Percentiles rank a stretch among this genome's conserved stretches.
Evolutionary conservation across 176 grass and related monocot genomes (phyloP).

Genomic region (Cenchrus purpureus): DNA sequence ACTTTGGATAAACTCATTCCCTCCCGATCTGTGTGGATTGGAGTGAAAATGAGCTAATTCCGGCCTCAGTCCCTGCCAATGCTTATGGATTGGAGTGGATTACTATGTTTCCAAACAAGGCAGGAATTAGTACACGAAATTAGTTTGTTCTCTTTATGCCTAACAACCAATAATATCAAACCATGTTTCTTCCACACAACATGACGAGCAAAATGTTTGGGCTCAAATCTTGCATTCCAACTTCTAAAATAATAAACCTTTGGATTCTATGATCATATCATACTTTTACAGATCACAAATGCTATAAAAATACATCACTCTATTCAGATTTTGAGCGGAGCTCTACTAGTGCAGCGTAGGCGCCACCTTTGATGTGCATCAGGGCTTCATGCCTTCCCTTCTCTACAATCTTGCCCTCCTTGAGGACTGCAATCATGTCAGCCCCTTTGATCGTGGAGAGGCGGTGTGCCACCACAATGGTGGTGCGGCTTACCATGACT

Average conservation of each 20-base stretch:
- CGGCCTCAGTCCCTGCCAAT: no score
- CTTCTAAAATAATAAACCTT: slow-evolving; percentile 7
- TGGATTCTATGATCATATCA: background rate
- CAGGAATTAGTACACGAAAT: no score
- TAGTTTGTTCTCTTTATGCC: no score
- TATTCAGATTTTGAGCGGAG: slow-evolving; percentile 39
- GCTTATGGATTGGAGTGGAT: no score
- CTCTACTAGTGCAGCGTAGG: slow-evolving; percentile 57
- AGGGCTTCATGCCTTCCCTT: slow-evolving; percentile 58
- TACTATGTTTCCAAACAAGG: no score
- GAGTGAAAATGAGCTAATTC: no score
- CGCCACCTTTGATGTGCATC: slow-evolving; percentile 53
- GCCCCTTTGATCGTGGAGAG: slow-evolving; percentile 74
- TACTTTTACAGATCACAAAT: background rate
- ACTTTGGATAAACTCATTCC: no score
- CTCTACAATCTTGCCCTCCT: slow-evolving; percentile 61
- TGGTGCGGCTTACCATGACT: slow-evolving; percentile 62
- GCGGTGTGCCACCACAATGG: slow-evolving; percentile 59
- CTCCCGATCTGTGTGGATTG: no score
- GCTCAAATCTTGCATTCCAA: background rate
- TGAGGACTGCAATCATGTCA: slow-evolving; percentile 60
- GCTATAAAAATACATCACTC: slow-evolving; percentile 15
- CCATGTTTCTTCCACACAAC: slow-evolving; percentile 7
- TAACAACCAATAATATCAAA: no score
- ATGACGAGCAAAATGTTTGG: background rate